Percentiles rank a stretch among this genome's conserved stretches.
Evolutionary conservation across 108 stramenopile genomes (phyloP).

Genomic region (Seminavis robusta): DNA sequence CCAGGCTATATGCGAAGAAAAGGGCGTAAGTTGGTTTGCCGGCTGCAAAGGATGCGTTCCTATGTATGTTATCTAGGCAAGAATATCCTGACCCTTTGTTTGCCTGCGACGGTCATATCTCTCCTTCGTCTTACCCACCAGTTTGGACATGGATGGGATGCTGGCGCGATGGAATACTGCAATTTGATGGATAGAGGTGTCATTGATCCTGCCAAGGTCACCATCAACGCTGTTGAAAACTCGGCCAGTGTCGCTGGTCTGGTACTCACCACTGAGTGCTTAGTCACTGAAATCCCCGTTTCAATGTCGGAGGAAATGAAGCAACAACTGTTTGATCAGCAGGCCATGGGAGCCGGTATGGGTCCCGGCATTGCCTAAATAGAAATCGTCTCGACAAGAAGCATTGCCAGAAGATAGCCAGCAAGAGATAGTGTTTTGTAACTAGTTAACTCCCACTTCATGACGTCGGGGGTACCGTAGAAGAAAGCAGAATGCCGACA

Average conservation of each 20-base stretch:
- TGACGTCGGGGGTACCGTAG: no score
- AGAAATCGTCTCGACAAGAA: no score
- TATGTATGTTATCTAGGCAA: no score
- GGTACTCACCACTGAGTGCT: slow-evolving; percentile 94
- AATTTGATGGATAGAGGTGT: slow-evolving; percentile 87
- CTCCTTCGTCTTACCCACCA: slow-evolving; percentile 4
- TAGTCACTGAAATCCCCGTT: slow-evolving; percentile 91
- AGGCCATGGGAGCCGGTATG: slow-evolving; percentile 85
- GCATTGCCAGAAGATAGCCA: no score
- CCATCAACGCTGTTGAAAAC: slow-evolving; percentile 95
- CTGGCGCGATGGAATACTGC: slow-evolving; percentile 79
- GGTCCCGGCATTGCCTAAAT: slow-evolving; percentile 24
- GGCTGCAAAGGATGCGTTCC: background rate
- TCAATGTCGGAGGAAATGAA: slow-evolving; percentile 68
- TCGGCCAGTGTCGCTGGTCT: slow-evolving; percentile 92
- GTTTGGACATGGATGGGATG: slow-evolving; percentile 94
- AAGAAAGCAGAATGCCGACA: no score
- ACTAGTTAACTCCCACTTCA: no score
- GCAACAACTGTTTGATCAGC: slow-evolving; percentile 80
- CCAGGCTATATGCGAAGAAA: slow-evolving; percentile 61
- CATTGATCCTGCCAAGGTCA: slow-evolving; percentile 96
- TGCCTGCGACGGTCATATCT: background rate
- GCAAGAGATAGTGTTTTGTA: no score
- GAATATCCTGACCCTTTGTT: no score
- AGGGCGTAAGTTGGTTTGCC: slow-evolving; percentile 59